Conservation (phyloP, 1,139 yeast species). For the Suhomyces anneliseae region DNA sequence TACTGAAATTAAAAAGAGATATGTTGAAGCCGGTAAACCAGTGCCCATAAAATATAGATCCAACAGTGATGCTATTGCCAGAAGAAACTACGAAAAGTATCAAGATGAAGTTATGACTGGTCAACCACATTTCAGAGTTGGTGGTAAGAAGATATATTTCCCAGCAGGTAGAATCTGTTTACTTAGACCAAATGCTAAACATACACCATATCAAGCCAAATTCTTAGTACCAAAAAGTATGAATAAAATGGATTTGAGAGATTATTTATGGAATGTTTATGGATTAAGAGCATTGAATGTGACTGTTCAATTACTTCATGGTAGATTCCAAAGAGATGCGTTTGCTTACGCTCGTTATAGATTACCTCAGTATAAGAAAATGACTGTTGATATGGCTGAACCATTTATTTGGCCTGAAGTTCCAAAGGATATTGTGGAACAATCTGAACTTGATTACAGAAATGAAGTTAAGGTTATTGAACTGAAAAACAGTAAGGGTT, state of each 20-base stretch:
- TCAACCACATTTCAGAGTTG: slow-evolving; percentile 77
- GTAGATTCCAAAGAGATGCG: slow-evolving; percentile 60
- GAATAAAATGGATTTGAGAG: slow-evolving; percentile 88
- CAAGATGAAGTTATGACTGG: slow-evolving; percentile 62
- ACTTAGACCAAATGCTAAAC: slow-evolving; percentile 87
- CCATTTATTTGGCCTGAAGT: slow-evolving; percentile 94
- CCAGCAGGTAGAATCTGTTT: slow-evolving; percentile 82
- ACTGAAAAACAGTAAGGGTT: slow-evolving; percentile 48
- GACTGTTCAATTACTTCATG: slow-evolving; percentile 82
- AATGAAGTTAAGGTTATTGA: slow-evolving; percentile 31
- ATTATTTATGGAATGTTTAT: slow-evolving; percentile 83
- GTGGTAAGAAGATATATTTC: slow-evolving; percentile 69
- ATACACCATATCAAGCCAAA: slow-evolving; percentile 94
- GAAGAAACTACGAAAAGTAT: slow-evolving; percentile 42
- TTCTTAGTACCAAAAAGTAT: slow-evolving; percentile 88
- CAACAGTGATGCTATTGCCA: slow-evolving; percentile 37
- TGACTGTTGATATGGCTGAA: slow-evolving; percentile 91
- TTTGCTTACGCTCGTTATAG: slow-evolving; percentile 72
- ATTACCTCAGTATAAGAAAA: slow-evolving; percentile 80
- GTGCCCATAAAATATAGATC: slow-evolving; percentile 44
- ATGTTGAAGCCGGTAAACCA: slow-evolving; percentile 41
- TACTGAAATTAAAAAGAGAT: slow-evolving; percentile 35
- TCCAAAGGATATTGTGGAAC: slow-evolving; percentile 29
- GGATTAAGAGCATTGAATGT: slow-evolving; percentile 85
- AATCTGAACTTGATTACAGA: slow-evolving; percentile 22